Evolutionary conservation across 208 protist genomes (phyloP).

Genomic region (Leptomonas pyrrhocoris): DNA sequence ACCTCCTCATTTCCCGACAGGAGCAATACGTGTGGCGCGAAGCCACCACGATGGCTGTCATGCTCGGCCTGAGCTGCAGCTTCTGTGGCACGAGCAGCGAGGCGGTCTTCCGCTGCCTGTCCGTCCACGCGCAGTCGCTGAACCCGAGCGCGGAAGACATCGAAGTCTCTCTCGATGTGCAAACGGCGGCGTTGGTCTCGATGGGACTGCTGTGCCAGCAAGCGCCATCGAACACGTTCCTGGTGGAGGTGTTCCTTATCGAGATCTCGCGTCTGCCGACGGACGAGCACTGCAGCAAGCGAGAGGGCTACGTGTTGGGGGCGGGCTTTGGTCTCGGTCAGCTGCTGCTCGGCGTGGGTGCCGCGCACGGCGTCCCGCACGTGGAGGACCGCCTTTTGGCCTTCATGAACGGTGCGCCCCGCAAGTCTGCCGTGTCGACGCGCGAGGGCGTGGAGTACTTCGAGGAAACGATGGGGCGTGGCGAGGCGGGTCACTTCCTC

Average conservation of each 20-base stretch:
- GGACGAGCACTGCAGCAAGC: conserved; percentile 84
- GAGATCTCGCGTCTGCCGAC: conserved; percentile 87
- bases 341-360: conserved; percentile 72
- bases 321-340: conserved; percentile 82
- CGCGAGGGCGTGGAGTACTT: conserved; percentile 59
- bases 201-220: conserved; percentile 80
- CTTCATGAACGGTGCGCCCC: conserved; percentile 71
- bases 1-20: conserved; percentile 71
- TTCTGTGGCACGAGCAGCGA: conserved; percentile 80
- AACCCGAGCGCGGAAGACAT: conserved; percentile 84
- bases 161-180: conserved; percentile 84
- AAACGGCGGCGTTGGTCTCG: conserved; percentile 76
- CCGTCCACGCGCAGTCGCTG: conserved; percentile 84
- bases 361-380: conserved; percentile 44
- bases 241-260: conserved; percentile 80
- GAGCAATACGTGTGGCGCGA: conserved; percentile 72
- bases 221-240: conserved; percentile 61
- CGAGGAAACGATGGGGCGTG: conserved; percentile 53
- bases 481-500: conserved; percentile 62
- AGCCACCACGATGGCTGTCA: conserved; percentile 77
- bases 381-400: conserved; percentile 71
- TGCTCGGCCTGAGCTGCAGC: conserved; percentile 88
- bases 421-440: conserved; percentile 51
- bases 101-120: conserved; percentile 84
- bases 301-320: conserved; percentile 78